These are phyloP conservation scores for Puccinia novopanici DNA, from an alignment of 1,284 basidiomycete species.

Conservation along the genomic window DNA sequence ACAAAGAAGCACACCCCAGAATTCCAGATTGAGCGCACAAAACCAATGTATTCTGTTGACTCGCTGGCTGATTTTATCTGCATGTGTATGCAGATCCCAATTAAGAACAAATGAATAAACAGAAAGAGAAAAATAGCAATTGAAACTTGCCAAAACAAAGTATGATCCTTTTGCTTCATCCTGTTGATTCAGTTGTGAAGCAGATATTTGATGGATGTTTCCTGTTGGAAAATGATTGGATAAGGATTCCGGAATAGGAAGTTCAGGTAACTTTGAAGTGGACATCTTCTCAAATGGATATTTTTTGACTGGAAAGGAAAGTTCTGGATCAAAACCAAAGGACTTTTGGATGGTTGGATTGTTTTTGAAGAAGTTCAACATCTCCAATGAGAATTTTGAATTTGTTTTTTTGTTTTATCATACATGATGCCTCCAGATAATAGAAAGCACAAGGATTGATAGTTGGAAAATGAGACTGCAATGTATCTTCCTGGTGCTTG, in stretches of 20 bases:
- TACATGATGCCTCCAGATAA: constrained; percentile 9
- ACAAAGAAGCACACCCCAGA: background rate
- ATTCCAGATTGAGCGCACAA: background rate
- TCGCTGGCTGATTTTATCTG: background rate
- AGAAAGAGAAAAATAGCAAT: background rate
- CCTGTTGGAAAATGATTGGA: background rate
- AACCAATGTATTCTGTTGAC: background rate
- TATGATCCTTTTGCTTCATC: background rate
- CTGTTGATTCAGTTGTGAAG: background rate
- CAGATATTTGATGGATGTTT: background rate
- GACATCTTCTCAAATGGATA: background rate
- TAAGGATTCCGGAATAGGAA: background rate
- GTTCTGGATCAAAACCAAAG: constrained; percentile 11
- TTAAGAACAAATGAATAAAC: background rate
- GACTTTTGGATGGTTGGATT: background rate
- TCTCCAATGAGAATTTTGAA: background rate
- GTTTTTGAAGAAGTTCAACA: background rate
- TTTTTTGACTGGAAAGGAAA: background rate
- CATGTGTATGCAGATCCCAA: too few species aligned
- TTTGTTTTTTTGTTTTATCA: background rate
- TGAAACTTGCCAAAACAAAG: background rate
- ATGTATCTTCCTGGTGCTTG: constrained; percentile 6
- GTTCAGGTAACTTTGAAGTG: background rate
- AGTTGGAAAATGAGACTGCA: background rate
- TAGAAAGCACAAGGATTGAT: background rate